Conservation (phyloP, 345 rosid genomes). For the Limnanthes douglasii region DNA sequence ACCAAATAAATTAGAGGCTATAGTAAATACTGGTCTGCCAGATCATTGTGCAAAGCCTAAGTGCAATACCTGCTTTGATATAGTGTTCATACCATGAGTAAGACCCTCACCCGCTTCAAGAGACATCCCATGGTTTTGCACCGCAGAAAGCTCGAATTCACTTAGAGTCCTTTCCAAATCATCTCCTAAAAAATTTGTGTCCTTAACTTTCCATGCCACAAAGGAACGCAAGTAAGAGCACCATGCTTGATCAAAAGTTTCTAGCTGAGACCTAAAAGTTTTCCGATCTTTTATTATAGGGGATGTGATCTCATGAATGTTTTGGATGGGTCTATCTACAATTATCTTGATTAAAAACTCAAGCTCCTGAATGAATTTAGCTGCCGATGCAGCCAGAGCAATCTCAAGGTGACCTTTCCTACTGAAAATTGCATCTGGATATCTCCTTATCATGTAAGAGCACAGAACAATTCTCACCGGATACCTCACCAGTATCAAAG, state of each 20-base stretch:
- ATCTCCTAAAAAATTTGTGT: slow-evolving; percentile 66
- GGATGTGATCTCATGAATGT: slow-evolving; percentile 34
- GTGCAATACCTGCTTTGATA: slow-evolving; percentile 45
- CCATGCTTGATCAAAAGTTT: slow-evolving; percentile 80
- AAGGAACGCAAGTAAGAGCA: slow-evolving; percentile 68
- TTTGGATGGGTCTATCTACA: slow-evolving; percentile 47
- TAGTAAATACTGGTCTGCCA: too few species aligned
- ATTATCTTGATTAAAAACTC: slow-evolving; percentile 56
- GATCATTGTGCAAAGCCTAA: too few species aligned
- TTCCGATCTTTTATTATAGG: slow-evolving; percentile 18
- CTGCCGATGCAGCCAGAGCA: slow-evolving; percentile 60
- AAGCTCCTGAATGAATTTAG: slow-evolving; percentile 46
- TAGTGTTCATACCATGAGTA: slow-evolving; percentile 68
- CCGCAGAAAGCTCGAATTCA: slow-evolving; percentile 75
- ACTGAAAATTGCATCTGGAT: slow-evolving; percentile 86
- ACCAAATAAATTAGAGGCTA: too few species aligned
- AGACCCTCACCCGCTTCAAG: slow-evolving; percentile 29
- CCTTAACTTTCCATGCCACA: slow-evolving; percentile 87
- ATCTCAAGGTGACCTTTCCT: slow-evolving; percentile 75
- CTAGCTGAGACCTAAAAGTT: slow-evolving; percentile 64
- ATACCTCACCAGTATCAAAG: slow-evolving; percentile 38
- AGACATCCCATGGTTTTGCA: slow-evolving; percentile 46
- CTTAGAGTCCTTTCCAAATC: slow-evolving; percentile 76
- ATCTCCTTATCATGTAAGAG: slow-evolving; percentile 90
- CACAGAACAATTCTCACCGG: slow-evolving; percentile 76